Conservation (phyloP, 2,329 filamentous ascomycete species). For the Arthroderma sp. region DNA sequence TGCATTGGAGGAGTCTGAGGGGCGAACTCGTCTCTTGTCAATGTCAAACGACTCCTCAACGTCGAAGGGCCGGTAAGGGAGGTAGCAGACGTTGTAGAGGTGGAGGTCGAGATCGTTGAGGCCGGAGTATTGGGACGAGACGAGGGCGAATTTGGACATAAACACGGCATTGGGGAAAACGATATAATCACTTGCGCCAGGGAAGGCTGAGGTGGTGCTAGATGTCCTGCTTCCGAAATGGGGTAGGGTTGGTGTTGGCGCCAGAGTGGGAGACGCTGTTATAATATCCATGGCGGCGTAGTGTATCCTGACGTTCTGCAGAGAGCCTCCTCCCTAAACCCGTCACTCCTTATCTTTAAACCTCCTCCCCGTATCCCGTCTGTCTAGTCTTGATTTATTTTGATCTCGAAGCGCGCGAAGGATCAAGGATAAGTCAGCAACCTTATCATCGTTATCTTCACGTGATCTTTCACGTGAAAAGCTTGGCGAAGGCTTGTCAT, state of each 20-base stretch:
- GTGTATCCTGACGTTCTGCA: background rate
- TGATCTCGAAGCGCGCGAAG: background rate
- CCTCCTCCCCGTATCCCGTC: background rate
- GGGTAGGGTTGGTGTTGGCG: background rate
- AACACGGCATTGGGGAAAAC: background rate
- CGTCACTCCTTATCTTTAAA: background rate
- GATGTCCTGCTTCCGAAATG: background rate
- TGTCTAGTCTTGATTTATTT: background rate
- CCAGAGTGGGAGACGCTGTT: background rate
- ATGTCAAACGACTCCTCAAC: background rate
- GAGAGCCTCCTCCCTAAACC: background rate
- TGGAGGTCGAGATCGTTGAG: background rate
- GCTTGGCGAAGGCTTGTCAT: background rate
- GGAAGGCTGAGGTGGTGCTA: background rate
- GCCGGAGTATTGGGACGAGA: background rate
- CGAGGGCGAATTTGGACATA: background rate
- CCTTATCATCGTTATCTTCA: background rate
- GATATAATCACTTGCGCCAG: background rate
- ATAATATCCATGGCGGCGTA: background rate
- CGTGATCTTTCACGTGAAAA: background rate
- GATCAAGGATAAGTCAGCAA: background rate
- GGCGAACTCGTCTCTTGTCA: background rate
- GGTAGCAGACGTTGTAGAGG: constrained; percentile 1
- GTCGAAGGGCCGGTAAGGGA: background rate
- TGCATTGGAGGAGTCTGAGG: background rate